Conservation (phyloP, 768 basidiomycete genomes). For the Grammothele lineata region DNA sequence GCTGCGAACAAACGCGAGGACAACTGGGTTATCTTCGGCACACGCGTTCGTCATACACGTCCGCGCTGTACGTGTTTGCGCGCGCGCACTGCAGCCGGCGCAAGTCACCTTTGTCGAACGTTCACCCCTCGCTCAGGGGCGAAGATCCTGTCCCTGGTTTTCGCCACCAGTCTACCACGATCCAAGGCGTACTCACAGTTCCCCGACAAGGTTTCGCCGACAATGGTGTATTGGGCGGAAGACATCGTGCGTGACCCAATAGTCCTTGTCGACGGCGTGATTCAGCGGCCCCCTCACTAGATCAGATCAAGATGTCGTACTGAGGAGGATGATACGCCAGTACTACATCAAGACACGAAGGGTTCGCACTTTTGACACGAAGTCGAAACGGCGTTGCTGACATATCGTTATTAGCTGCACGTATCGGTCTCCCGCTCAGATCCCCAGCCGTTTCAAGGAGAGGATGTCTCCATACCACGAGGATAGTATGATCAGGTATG, state of each 20-base stretch:
- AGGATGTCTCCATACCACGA: constrained; percentile 22
- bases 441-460: constrained; percentile 29
- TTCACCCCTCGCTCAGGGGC: too few relatives aligned
- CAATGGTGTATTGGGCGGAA: constrained; percentile 95
- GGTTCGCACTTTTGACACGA: constrained; percentile 35
- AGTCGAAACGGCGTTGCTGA: constrained; percentile 27
- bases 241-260: constrained; percentile 80
- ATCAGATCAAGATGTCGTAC: constrained; percentile 57
- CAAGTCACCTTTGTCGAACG: too few relatives aligned
- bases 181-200: constrained; percentile 81
- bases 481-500: constrained; percentile 13
- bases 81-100: too few relatives aligned
- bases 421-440: constrained; percentile 21
- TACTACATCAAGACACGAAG: constrained; percentile 81
- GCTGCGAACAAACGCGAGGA: constrained; percentile 58
- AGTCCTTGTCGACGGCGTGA: constrained; percentile 80
- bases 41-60: constrained; percentile 86
- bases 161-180: constrained; percentile 77
- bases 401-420: constrained; percentile 15
- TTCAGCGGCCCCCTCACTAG: constrained; percentile 73
- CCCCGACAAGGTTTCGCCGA: constrained; percentile 77
- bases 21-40: constrained; percentile 75
- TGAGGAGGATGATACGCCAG: constrained; percentile 83
- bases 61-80: constrained; percentile 59
- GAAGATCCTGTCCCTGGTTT: constrained; percentile 94